Evolutionary conservation across 495 filamentous ascomycete genomes (phyloP).

Genomic region (Daldinia loculata): DNA sequence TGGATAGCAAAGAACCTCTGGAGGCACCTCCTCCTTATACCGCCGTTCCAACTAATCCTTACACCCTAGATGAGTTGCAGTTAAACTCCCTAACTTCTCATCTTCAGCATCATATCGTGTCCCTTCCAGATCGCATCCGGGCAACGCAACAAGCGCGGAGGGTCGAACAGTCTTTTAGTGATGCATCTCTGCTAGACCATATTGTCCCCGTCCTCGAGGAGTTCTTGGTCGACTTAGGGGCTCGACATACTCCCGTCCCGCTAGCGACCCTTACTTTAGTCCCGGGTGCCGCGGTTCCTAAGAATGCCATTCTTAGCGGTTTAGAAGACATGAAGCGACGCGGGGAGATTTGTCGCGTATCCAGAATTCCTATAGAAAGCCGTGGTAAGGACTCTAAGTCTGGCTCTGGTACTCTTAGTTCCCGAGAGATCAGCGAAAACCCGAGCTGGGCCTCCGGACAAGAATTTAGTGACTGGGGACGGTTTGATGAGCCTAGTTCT

Average conservation of each 20-base stretch:
- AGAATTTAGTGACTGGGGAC: slow-evolving; percentile 54
- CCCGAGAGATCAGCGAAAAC: slow-evolving; percentile 18
- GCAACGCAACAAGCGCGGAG: slow-evolving; percentile 44
- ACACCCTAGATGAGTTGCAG: slow-evolving; percentile 21
- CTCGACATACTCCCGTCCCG: slow-evolving; percentile 20
- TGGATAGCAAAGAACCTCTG: slow-evolving; percentile 29
- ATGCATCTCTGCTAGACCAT: slow-evolving; percentile 44
- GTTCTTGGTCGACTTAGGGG: slow-evolving; percentile 49
- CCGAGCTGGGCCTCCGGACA: slow-evolving; percentile 34
- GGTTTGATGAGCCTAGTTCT: slow-evolving; percentile 43
- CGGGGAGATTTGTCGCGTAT: slow-evolving; percentile 49
- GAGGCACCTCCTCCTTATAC: slow-evolving; percentile 51
- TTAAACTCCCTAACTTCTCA: slow-evolving; percentile 44
- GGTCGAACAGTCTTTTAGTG: slow-evolving; percentile 45
- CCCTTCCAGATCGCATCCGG: slow-evolving; percentile 52
- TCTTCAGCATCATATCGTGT: slow-evolving; percentile 50
- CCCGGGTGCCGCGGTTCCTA: slow-evolving; percentile 47
- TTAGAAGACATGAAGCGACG: slow-evolving; percentile 48
- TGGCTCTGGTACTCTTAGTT: neutral
- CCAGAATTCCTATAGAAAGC: slow-evolving; percentile 41
- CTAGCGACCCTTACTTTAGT: slow-evolving; percentile 53
- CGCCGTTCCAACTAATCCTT: slow-evolving; percentile 18
- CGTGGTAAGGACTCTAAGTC: slow-evolving; percentile 41
- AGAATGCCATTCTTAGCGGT: slow-evolving; percentile 45
- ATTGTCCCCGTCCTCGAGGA: slow-evolving; percentile 50